These are phyloP conservation scores for Cryoendolithus antarcticus DNA, from an alignment of 2,329 filamentous ascomycete genomes.

Conservation along the genomic window DNA sequence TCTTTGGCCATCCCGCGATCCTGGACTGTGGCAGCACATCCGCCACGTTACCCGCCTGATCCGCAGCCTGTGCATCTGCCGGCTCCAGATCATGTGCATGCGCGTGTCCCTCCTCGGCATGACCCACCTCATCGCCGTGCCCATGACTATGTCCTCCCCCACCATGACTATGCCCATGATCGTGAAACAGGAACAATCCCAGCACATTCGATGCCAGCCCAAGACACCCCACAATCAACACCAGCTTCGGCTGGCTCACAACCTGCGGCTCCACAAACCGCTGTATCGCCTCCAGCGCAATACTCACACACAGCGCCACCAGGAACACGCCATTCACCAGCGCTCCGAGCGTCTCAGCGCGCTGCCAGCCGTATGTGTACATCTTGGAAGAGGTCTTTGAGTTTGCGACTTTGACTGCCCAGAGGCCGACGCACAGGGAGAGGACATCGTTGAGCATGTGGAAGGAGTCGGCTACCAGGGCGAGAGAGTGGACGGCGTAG, in stretches of 20 bases:
- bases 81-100: slow-evolving; percentile 39
- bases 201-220: slow-evolving; percentile 81
- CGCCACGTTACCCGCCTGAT: slow-evolving; percentile 42
- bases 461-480: slow-evolving; percentile 91
- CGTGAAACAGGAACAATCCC: slow-evolving; percentile 82
- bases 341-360: slow-evolving; percentile 90
- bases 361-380: slow-evolving; percentile 96
- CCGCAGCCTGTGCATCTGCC: slow-evolving; percentile 38
- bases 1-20: slow-evolving; percentile 38
- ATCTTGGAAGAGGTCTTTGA: slow-evolving; percentile 69
- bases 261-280: slow-evolving; percentile 84
- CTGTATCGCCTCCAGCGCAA: slow-evolving; percentile 87
- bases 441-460: slow-evolving; percentile 99
- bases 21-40: slow-evolving; percentile 45
- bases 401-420: slow-evolving; percentile 85
- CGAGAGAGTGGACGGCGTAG: slow-evolving; percentile 79
- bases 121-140: slow-evolving; percentile 27
- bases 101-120: slow-evolving; percentile 42
- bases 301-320: slow-evolving; percentile 89
- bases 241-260: slow-evolving; percentile 72
- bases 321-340: slow-evolving; percentile 97
- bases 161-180: slow-evolving; percentile 76
- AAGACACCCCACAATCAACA: slow-evolving; percentile 77
- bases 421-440: slow-evolving; percentile 80
- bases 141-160: slow-evolving; percentile 38